phyloP scores from a whole-genome alignment of 176 grass and related monocot species.

The Raddia distichophylla region DNA sequence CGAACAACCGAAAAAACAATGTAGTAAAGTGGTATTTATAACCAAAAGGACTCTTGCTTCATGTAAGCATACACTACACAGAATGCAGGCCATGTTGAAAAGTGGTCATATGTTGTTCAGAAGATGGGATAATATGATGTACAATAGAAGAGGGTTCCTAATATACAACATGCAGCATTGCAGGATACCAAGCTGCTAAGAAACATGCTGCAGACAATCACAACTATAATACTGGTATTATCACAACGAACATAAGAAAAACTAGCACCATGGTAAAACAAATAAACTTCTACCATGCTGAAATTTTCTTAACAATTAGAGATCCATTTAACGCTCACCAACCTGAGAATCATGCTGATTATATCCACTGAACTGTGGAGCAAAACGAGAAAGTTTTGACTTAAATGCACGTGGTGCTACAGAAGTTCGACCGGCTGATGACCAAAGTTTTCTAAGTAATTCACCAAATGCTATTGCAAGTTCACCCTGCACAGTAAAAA shows the following conservation, averaged over 20 bases:
- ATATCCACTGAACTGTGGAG: slow-evolving; percentile 98
- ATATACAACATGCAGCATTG: not conserved
- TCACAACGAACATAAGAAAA: not conserved
- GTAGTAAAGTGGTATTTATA: not conserved
- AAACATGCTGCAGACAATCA: not conserved
- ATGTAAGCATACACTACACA: not conserved
- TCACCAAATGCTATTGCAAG: slow-evolving; percentile 94
- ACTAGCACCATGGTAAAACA: not conserved
- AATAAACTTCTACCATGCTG: slow-evolving; percentile 20
- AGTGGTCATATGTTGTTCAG: not conserved
- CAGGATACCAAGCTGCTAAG: not conserved
- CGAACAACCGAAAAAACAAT: not conserved
- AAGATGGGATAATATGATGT: slow-evolving; percentile 8
- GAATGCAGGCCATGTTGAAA: not conserved
- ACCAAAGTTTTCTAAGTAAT: slow-evolving; percentile 87
- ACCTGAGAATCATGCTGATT: slow-evolving; percentile 99
- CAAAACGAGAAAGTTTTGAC: slow-evolving; percentile 89
- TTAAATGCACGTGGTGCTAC: slow-evolving; percentile 91
- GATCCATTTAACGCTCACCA: slow-evolving; percentile 13
- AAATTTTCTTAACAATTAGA: not conserved
- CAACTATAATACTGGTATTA: not conserved
- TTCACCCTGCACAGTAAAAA: slow-evolving; percentile 67
- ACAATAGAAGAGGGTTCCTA: slow-evolving; percentile 2
- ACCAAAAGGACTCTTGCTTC: not conserved
- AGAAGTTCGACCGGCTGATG: slow-evolving; percentile 68